Base-by-base conservation (phyloP, 768 basidiomycete genomes). In the Pleurotus ostreatus region DNA sequence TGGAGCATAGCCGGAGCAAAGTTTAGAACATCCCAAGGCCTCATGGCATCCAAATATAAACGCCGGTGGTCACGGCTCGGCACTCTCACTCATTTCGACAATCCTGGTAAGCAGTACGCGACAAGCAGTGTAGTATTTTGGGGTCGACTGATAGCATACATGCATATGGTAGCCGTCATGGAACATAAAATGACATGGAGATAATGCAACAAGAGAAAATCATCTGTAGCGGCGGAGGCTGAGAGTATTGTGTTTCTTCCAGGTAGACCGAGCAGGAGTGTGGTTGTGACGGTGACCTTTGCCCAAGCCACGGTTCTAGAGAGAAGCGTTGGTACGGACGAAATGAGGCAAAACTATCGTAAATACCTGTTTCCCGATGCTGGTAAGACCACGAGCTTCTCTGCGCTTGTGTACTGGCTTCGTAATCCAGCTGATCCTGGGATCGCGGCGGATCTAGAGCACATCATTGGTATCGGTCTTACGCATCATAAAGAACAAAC, bases 181-280 rank as follows among this genome's bases (percentile, higher is more conserved):
- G 18, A 41, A 41, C 51, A 41, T 41, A 53, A 34, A 41, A 18
- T 13, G 25, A 18, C 13, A 53, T 40, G 51, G 22, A 20, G 11
- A 53, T 16, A 41, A 23, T 40, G 53, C 23, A 63, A 61, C 54
- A 30, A 55, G 60, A 44, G 26, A 46, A 64, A 61, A 76, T 83
- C 82, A 92, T 74, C 90, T 86, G 82, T 92, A 92, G 61, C 90
- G 86, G 68, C 88, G 90, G 60, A 92, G 82, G 72, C 85, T 88
- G 82, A 92, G 89, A 13, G 95, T 97, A 84, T 98, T 99, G 94
- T 98, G 92, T 72, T 82, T 94, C 76, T 92, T 94, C 94, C 94
- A 98, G 75, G 90, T 93, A 8, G 93, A 88, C 61, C 86, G 84
- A 64, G 86, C 84, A 46, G 94, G 93, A 44, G 88, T 85, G 71